Evolutionary conservation across 2,329 filamentous ascomycete genomes (phyloP), one percentile per base, ranked within the genome.

Genomic region (Teratosphaeria viscida): DNA sequence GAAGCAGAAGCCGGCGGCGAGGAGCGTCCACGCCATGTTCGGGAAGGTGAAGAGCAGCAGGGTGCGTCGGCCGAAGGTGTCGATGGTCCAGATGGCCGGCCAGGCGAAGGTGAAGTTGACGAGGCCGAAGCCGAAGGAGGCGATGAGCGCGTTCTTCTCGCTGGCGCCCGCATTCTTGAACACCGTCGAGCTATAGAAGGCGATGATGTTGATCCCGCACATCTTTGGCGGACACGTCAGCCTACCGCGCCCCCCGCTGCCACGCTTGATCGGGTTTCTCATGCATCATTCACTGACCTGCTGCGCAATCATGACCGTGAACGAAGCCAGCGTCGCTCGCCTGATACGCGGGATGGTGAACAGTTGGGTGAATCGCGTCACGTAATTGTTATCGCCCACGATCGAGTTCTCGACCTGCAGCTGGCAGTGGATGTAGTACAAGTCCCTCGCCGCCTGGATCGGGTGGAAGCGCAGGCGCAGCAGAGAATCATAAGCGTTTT

Each of bases 1-100:
- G 56, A 80, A 83, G 63, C 79, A 82, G 49, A 83, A 73, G 0
- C 81, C 78, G 1, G 77, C 75, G 1, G 72, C 74, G 5, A 79
- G 70, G 5, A 81, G 67, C 10, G 74, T 76, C 32, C 76, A 76
- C 77, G 72, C 75, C 78, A 80, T 81, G 56, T 78, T 73, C 0
- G 78, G 78, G 63, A 80, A 80, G 0, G 78, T 81, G 63, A 77
- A 76, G 16, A 76, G 60, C 65, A 76, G 66, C 5, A 84, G 71
- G 6, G 76, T 77, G 19, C 82, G 77, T 8, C 82, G 76, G 2
- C 82, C 82, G 60, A 81, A 81, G 5, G 61, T 73, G 56, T 75
- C 73, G 57, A 75, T 75, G 1, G 69, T 61, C 56, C 64, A 70
- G 54, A 73, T 64, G 2, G 70, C 71, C 82, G 77, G 62, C 27